Percentiles rank a stretch among this genome's conserved stretches.
phyloP scores from a whole-genome alignment of 116 monocot genomes.

The Papilionanthe hybrid region DNA sequence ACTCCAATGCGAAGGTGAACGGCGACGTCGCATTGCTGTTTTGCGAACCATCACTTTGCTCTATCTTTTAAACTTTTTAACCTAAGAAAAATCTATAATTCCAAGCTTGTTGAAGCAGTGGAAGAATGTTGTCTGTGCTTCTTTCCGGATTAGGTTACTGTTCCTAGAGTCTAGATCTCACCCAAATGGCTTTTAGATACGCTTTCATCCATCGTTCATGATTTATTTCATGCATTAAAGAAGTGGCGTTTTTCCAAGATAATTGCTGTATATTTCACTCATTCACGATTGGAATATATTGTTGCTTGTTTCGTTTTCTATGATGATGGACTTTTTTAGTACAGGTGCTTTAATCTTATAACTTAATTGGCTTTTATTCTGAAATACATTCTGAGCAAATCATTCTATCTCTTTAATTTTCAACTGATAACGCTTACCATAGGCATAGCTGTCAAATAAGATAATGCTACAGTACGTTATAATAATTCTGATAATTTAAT shows the following conservation, averaged over 20 bases:
- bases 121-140: not conserved
- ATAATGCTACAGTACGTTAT: not conserved
- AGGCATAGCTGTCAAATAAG: not conserved
- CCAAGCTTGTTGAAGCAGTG: not conserved
- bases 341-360: too few species aligned
- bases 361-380: too few species aligned
- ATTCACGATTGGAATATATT: not conserved
- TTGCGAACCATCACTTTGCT: not conserved
- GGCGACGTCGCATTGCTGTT: not conserved
- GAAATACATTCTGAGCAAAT: not conserved
- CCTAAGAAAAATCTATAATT: not conserved
- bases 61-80: not conserved
- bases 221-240: not conserved
- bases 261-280: not conserved
- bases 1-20: slow-evolving; percentile 68
- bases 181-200: not conserved
- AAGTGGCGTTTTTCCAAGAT: not conserved
- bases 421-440: not conserved
- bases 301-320: not conserved
- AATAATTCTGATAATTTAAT: not conserved
- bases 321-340: not conserved
- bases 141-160: not conserved
- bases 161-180: not conserved
- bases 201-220: not conserved
- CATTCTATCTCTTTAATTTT: not conserved